Evolutionary conservation across 1,284 basidiomycete genomes (phyloP), one percentile per base, ranked within the genome.

Genomic region (Pyrrhoderma lamaoense): DNA sequence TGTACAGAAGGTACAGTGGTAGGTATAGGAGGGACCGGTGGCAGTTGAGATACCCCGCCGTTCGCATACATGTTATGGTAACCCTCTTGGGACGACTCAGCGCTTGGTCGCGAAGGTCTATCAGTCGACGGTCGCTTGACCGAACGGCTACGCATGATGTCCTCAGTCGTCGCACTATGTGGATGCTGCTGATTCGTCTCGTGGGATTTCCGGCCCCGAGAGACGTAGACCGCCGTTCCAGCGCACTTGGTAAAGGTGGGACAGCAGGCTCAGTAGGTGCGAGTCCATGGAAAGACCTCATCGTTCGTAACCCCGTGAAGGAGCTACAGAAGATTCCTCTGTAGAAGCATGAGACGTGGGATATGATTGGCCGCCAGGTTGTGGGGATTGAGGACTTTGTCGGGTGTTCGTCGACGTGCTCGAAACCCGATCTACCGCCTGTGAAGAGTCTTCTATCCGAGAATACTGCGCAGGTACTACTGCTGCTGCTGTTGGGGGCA

Each of bases 201-300:
- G 23, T 47, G 27, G 5, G 45, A 19, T 14, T 25, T 25, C n/a
- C 53, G 44, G 3, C 45, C 49, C 44, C 36, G 49, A 19, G 53
- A 51, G 53, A 47, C 35, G 53, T 47, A 22, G 49, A 45, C 11
- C 53, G 53, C 11, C 67, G 43, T 68, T 54, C 35, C 60, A 64
- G 42, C 61, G 64, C n/a, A 16, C 7, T 5, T 1, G 59, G 52
- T 16, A 64, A 53, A 40, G 64, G 63, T 27, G 62, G 59, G 51
- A 66, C 49, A 36, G 69, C 8, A 34, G 35, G 5, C 1, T 39
- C 4, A 18, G 36, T 45, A 23, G 51, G 27, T 1, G 37, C 11
- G 21, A 36, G 60, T 40, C 71, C 73, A 60, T 79, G 80, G 66
- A 86, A 81, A 13, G 83, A 84, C 16, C 77, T 72, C 70, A 68